phyloP scores from a whole-genome alignment of 441 rosid genomes.

The Gossypium schwendimanii region DNA sequence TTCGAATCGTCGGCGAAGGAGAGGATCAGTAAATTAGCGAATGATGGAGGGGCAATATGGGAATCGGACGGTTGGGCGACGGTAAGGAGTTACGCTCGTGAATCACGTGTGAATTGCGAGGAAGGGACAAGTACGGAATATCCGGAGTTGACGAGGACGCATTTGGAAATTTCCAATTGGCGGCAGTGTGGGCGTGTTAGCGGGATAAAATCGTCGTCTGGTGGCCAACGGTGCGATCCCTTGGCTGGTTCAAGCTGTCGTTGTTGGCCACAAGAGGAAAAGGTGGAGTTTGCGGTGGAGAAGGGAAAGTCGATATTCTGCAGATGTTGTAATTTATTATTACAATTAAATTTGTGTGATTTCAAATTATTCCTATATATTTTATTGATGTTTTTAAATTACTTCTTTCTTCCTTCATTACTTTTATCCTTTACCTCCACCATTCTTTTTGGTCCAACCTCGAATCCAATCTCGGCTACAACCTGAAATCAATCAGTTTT shows the following conservation, averaged over 20 bases:
- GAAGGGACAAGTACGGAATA: constrained; percentile 25
- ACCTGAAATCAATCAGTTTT: too few species aligned
- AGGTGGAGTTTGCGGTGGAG: constrained; percentile 19
- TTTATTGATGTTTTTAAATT: neutral
- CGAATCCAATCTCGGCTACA: too few species aligned
- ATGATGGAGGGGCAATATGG: constrained; percentile 33
- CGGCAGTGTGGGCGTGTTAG: constrained; percentile 1
- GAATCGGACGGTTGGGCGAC: constrained; percentile 58
- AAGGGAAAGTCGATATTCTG: neutral
- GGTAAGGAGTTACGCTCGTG: constrained; percentile 31
- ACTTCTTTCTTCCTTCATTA: neutral
- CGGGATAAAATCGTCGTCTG: neutral
- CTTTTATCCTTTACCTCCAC: too few species aligned
- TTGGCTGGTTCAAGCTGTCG: constrained; percentile 11
- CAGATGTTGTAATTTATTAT: constrained; percentile 16
- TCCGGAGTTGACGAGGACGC: constrained; percentile 16
- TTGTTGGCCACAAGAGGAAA: constrained; percentile 4
- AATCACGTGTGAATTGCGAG: neutral
- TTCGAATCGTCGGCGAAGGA: constrained; percentile 19
- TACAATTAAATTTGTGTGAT: neutral
- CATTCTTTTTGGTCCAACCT: too few species aligned
- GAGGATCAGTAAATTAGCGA: constrained; percentile 39
- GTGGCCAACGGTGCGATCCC: neutral
- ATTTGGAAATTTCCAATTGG: constrained; percentile 14
- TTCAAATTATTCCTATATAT: constrained; percentile 14